phyloP scores from a whole-genome alignment of 164 flowering plant species.

The Euptelea pleiosperma region DNA sequence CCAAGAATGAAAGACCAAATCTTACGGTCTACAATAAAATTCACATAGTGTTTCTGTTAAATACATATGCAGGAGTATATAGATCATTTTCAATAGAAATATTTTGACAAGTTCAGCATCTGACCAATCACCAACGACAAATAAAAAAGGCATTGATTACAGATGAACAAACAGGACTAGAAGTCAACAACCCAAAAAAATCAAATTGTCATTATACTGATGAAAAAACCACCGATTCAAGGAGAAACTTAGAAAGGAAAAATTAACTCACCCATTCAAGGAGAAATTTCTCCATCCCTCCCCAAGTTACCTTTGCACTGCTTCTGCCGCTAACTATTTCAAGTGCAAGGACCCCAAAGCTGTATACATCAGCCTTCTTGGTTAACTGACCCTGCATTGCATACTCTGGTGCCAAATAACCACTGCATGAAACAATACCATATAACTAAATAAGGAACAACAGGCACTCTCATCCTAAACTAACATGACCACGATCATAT shows the following conservation, averaged over 20 bases:
- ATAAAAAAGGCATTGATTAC: too few species aligned
- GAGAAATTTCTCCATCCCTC: slow-evolving; percentile 37
- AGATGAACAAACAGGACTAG: background rate
- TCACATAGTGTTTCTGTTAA: too few species aligned
- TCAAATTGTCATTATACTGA: too few species aligned
- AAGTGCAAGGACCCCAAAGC: slow-evolving; percentile 74
- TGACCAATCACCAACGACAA: too few species aligned
- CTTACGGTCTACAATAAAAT: too few species aligned
- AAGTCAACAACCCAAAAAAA: background rate
- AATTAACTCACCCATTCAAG: slow-evolving; percentile 57
- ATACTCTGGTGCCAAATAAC: slow-evolving; percentile 89
- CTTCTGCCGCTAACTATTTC: slow-evolving; percentile 70
- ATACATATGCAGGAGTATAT: too few species aligned
- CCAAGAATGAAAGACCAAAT: too few species aligned
- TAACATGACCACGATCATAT: background rate
- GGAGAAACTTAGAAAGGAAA: background rate
- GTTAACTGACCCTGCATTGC: slow-evolving; percentile 75
- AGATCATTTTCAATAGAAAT: too few species aligned
- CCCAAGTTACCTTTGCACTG: slow-evolving; percentile 50
- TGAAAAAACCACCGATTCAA: too few species aligned
- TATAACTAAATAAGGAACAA: background rate
- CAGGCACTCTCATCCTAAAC: background rate
- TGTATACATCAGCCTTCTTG: slow-evolving; percentile 76
- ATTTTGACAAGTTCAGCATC: too few species aligned
- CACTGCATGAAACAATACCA: slow-evolving; percentile 41